Evolutionary conservation across 805 yeast genomes (phyloP), one percentile per base, ranked within the genome.

Genomic region (Myxozyma geophila): DNA sequence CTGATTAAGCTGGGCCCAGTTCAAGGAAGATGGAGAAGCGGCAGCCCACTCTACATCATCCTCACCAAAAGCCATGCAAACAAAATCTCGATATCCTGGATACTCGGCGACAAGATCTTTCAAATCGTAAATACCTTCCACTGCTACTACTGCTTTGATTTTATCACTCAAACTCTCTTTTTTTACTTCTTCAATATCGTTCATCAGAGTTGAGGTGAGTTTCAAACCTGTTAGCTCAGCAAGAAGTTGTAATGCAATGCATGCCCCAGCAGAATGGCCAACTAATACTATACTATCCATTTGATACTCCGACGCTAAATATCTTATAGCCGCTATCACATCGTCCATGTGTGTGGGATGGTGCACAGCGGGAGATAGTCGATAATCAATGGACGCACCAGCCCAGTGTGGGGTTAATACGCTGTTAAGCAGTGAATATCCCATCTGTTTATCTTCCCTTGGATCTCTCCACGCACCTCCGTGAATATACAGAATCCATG

Each of bases 391-490:
- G n/a, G 79, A 64, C 15, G 64, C 61, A 15, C 63, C 64, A 15
- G 72, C 69, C 61, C 67, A 62, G 10, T 28, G 13, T 3, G 54
- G 46, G 21, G 58, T 58, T 7, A 64, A 54, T 6, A 47, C 44
- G 19, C 54, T 43, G 19, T 47, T 33, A 8, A 64, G 49, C 48
- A 85, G 57, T 9, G 67, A 68, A 17, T 76, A 75, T 63, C 82
- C 83, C 73, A 88, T 92, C 46, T 79, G 74, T 44, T 75, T 81
- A 0, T 89, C 85, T 71, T 87, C 86, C 4, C 67, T 72, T 0
- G 85, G 83, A 70, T 88, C 93, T 64, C 87, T 78, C 95, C 95
- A 89, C 0, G 90, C 93, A 1, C 96, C 96, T 0, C 96, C 96
- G 75, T 89, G 96, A 54, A 89, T 81, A 70, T 84, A 85, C 0